Conservation (phyloP, 2,329 filamentous ascomycete species). For the Endothia cerciana region DNA sequence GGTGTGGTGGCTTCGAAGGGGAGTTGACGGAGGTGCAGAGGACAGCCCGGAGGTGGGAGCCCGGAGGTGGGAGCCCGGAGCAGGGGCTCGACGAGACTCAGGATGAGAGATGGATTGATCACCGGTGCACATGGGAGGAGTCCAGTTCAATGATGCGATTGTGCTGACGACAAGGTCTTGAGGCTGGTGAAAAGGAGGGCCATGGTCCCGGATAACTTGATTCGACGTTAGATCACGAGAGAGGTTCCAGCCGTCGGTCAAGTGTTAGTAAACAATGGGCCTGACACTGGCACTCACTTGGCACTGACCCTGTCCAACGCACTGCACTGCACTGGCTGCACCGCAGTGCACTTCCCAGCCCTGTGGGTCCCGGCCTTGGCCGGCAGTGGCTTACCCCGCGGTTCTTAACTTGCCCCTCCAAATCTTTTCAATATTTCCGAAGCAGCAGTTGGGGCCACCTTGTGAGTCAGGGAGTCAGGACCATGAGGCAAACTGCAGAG, state of each 20-base stretch:
- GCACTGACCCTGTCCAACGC: not conserved
- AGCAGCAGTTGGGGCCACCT: constrained; percentile 23
- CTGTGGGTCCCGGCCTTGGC: not conserved
- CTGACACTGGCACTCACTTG: not conserved
- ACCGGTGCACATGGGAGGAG: not conserved
- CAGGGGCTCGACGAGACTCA: constrained; percentile 5
- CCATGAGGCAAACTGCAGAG: constrained; percentile 6
- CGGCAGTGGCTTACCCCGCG: constrained; percentile 24
- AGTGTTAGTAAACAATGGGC: constrained; percentile 16
- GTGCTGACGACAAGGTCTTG: not conserved
- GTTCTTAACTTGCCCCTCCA: constrained; percentile 27
- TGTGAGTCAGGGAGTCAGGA: constrained; percentile 26
- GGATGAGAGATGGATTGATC: not conserved
- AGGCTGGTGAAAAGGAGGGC: not conserved
- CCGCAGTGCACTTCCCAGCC: not conserved
- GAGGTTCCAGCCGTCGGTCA: constrained; percentile 1
- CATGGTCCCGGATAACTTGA: constrained; percentile 1
- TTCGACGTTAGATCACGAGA: constrained; percentile 4
- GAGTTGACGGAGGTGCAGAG: constrained; percentile 3
- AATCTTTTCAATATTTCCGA: constrained; percentile 20
- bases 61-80: constrained; percentile 16
- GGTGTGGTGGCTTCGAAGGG: constrained; percentile 12
- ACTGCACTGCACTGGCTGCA: not conserved
- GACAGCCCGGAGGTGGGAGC: constrained; percentile 21
- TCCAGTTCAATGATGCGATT: not conserved